Evolutionary conservation across 2,329 filamentous ascomycete species (phyloP), one percentile per base, ranked within the genome.

Genomic region (Arthroderma uncinatum): DNA sequence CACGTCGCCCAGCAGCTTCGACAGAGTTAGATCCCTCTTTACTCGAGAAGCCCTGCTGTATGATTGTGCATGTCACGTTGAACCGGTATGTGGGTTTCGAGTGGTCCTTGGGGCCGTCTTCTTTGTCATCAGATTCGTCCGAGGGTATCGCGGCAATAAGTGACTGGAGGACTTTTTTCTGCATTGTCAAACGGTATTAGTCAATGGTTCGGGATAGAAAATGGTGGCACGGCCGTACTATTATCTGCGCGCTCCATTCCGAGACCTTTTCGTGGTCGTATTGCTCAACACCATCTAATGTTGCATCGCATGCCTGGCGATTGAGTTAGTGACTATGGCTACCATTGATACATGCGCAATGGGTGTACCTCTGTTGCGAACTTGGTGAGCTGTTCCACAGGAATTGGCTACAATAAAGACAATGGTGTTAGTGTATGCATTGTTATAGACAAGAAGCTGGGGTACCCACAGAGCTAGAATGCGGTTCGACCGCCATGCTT

Each of bases 61-160:
- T 94, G 69, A 97, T 96, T 63, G 92, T 97, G 78, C 89, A 94
- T 80, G 95, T 97, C 76, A 95, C 90, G 65, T 90, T 89, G 76
- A 92, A 97, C 75, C 97, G 97, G 82, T 85, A 95, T 4, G 87
- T 85, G 25, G 81, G 68, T 12, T 74, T 64, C 4, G 68, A 64
- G 40, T 67, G 63, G 42, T 67, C 60, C 21, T 69, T 66, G 53
- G 68, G 61, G 21, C 70, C 66, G 34, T 71, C 66, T 42, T 73
- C 73, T 44, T 71, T 71, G 57, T 50, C 68, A 61, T 61, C 72
- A 67, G 42, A 73, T 66, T 61, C 71, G 65, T 57, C 34, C 37
- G 53, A 63, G 23, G 72, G 68, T 37, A 73, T 74, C 50, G 73
- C 73, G 57, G 67, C 57, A 59, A 76, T 71, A 60, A 76, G 68